A percentile compares a stretch with the other conserved stretches of the same genome.
Evolutionary conservation across 306 rosid genomes (phyloP).

Genomic region (Pueraria montana): DNA sequence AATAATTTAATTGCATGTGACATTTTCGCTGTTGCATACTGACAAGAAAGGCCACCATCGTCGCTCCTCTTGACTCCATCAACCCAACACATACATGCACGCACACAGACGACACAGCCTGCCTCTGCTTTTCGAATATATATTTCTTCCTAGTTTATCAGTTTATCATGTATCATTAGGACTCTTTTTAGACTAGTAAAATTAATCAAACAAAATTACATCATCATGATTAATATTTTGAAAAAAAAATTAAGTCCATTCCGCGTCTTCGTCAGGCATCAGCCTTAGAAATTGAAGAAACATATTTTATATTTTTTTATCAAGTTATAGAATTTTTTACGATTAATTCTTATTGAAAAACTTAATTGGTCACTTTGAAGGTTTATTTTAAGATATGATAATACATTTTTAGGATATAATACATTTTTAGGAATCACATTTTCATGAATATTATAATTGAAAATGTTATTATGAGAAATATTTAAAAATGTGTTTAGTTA

Average conservation of each 20-base stretch:
- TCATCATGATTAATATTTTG: not conserved
- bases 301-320: too few species aligned
- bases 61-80: conserved; percentile 18
- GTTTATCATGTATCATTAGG: not conserved
- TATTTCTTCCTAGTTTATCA: not conserved
- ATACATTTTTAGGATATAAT: too few species aligned
- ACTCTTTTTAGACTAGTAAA: not conserved
- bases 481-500: too few species aligned
- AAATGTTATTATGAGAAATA: too few species aligned
- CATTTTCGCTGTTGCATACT: conserved; percentile 37
- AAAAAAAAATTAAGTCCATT: not conserved
- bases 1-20: conserved; percentile 47
- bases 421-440: too few species aligned
- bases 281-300: not conserved
- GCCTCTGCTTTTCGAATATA: not conserved
- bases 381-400: too few species aligned
- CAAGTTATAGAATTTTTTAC: too few species aligned
- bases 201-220: not conserved
- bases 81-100: conserved; percentile 34
- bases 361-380: too few species aligned
- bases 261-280: not conserved
- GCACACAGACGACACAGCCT: conserved; percentile 11
- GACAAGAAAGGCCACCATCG: conserved; percentile 49
- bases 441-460: too few species aligned
- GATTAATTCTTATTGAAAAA: too few species aligned